Base-by-base conservation (phyloP, 177 flowering plant genomes). In the Vitis hybrid region DNA sequence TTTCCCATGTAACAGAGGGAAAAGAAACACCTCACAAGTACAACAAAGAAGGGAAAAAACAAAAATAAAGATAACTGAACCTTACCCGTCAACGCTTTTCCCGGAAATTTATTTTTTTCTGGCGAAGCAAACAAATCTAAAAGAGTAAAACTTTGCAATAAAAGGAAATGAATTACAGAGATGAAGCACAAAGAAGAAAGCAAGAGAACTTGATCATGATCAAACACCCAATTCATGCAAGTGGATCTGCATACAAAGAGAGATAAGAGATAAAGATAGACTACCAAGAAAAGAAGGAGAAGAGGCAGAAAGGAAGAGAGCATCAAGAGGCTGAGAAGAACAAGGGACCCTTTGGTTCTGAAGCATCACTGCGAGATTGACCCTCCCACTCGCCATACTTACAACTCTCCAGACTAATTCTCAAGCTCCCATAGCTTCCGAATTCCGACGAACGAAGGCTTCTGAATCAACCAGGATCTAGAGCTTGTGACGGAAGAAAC, bases 401-500 rank as follows among this genome's bases (percentile, higher is more conserved):
- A 18, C 20, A 41, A 14, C 35, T 3, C 5, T 12, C 46, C 18
- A 46, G 11, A n/a, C 53, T 51, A 12, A 52, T 18, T 14, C 17
- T 41, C 41, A 61, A 61, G 65, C 18, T 27, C 11, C 46, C 53
- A 54, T 13, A 15, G 64, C 30, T 14, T 24, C 41, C 62, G 27
- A 24, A 58, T 18, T 58, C 1, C 24, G 27, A 14, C 11, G 55
- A 49, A 14, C 6, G 9, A 35, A 20, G 8, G 63, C 15, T 17
- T 15, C 30, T 15, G 60, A 61, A 15, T 53, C 18, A 35, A 17
- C 2, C 27, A 15, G 24, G 57, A 46, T 18, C 30, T 68, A 80
- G 27, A 70, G 46, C 80, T 91, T 92, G 54, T 92, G 95, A 78
- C 97, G 97, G 76, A 92, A 92, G 82, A 92, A 92, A 83, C 97